phyloP scores from a whole-genome alignment of 139 green algal genomes.

The Micractinium conductrix region DNA sequence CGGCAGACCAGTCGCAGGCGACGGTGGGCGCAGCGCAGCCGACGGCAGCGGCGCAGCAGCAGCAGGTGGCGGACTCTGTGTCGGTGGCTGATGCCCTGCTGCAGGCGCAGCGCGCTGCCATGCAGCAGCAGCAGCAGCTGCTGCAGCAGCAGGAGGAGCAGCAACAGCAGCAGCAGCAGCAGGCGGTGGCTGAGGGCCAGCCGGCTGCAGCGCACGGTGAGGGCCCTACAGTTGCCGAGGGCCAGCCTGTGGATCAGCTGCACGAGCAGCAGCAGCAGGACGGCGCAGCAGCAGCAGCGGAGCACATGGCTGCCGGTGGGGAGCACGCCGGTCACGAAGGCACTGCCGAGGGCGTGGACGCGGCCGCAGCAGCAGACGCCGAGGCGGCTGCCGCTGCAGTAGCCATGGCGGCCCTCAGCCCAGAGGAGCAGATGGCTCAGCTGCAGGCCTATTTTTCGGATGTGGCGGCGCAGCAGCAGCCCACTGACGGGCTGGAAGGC shows the following conservation, averaged over 20 bases:
- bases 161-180: background rate
- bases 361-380: background rate
- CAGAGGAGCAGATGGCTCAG: conserved; percentile 2
- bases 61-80: too few species aligned
- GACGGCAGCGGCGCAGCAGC: background rate
- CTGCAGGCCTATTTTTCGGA: background rate
- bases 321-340: background rate
- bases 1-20: too few species aligned
- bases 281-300: background rate
- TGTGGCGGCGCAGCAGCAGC: background rate
- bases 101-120: background rate
- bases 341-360: background rate
- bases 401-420: background rate
- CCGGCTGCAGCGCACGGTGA: background rate
- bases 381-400: background rate
- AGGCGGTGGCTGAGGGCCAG: background rate
- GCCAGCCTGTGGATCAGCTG: background rate
- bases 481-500: background rate
- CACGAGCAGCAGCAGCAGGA: background rate
- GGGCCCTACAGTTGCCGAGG: background rate
- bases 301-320: background rate
- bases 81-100: background rate
- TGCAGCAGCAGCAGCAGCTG: background rate
- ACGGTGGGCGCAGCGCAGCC: background rate
- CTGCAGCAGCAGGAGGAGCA: too few species aligned